These are phyloP conservation scores for Diaporthe citriasiana DNA, from an alignment of 2,329 filamentous ascomycete genomes.

Conservation along the genomic window DNA sequence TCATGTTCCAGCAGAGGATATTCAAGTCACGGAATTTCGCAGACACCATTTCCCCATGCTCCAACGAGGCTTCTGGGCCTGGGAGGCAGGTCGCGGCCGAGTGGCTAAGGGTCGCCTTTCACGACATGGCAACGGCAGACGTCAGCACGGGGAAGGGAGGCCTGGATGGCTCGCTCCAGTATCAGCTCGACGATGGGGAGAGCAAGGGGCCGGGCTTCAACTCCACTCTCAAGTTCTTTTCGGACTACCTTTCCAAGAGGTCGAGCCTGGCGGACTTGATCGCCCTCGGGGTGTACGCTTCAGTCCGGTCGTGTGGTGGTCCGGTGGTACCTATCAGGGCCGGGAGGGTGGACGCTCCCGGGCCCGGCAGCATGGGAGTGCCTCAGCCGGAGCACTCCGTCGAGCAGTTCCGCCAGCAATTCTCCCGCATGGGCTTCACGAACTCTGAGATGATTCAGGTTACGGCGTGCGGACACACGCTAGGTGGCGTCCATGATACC, in stretches of 20 bases:
- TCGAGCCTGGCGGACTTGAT: constrained; percentile 68
- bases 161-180: constrained; percentile 70
- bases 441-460: constrained; percentile 68
- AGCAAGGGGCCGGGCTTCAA: constrained; percentile 68
- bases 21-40: constrained; percentile 67
- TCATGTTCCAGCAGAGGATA: constrained; percentile 69
- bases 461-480: constrained; percentile 69
- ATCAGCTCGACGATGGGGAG: constrained; percentile 65
- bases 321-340: constrained; percentile 64
- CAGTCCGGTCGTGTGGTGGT: constrained; percentile 70
- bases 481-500: constrained; percentile 68
- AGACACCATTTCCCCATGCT: constrained; percentile 67
- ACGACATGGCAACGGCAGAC: constrained; percentile 70
- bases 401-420: constrained; percentile 65
- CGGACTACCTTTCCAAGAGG: constrained; percentile 62
- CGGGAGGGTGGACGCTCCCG: constrained; percentile 66
- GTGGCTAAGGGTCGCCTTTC: constrained; percentile 71
- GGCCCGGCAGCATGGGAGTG: constrained; percentile 61
- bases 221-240: constrained; percentile 65
- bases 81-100: constrained; percentile 70
- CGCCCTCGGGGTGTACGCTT: constrained; percentile 67
- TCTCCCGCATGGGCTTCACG: constrained; percentile 67
- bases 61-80: constrained; percentile 61
- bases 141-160: constrained; percentile 62
- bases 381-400: constrained; percentile 68